Evolutionary conservation across 176 grass and related monocot species (phyloP).

Genomic region (Oryza australiensis): DNA sequence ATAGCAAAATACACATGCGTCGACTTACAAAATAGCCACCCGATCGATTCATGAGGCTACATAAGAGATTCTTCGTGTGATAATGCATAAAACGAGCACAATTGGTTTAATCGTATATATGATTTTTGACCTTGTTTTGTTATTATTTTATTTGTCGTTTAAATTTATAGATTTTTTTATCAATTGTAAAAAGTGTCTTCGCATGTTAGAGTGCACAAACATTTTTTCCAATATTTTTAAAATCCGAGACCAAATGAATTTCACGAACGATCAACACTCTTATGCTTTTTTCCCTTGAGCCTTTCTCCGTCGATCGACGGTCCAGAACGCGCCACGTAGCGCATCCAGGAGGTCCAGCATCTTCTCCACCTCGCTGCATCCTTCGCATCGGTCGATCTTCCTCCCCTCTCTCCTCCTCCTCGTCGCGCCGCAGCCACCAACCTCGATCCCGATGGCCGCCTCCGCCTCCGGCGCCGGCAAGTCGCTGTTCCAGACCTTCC

Average conservation of each 20-base stretch:
- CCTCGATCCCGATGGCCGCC: constrained; percentile 41
- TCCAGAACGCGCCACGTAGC: background rate
- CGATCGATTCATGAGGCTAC: too few relatives aligned
- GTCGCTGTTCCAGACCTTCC: constrained; percentile 66
- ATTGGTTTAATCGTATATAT: too few relatives aligned
- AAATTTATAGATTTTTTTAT: too few relatives aligned
- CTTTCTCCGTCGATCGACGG: background rate
- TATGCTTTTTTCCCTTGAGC: background rate
- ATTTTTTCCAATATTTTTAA: too few relatives aligned
- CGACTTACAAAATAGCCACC: too few relatives aligned
- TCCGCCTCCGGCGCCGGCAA: constrained; percentile 49
- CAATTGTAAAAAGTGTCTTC: too few relatives aligned
- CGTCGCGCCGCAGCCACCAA: constrained; percentile 13
- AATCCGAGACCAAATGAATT: background rate
- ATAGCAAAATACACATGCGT: too few relatives aligned
- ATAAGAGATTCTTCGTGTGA: too few relatives aligned
- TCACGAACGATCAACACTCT: background rate
- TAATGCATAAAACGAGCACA: too few relatives aligned
- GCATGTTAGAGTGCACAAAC: too few relatives aligned
- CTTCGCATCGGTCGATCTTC: constrained; percentile 12
- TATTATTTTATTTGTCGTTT: too few relatives aligned
- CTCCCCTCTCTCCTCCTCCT: background rate
- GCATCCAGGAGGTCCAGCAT: constrained; percentile 10
- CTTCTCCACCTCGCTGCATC: background rate
- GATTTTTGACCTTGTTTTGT: too few relatives aligned